Conservation (phyloP, 441 rosid genomes). For the Rhodomyrtus psidioides region DNA sequence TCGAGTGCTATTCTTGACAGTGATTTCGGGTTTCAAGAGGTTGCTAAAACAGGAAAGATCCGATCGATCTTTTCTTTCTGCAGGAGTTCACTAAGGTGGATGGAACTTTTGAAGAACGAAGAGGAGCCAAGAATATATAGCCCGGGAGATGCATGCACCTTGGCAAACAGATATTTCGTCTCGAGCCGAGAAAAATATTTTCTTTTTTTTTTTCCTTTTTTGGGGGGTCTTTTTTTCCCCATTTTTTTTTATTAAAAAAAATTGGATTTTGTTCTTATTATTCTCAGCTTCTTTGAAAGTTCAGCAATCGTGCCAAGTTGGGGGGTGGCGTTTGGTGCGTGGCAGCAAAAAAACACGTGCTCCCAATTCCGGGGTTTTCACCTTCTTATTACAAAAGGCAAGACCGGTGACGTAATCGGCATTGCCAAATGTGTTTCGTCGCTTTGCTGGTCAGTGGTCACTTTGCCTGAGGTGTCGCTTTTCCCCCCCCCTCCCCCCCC, state of each 20-base stretch:
- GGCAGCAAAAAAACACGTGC: not conserved
- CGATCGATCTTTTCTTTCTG: not conserved
- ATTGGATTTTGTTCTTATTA: not conserved
- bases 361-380: not conserved
- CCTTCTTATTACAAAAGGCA: accelerated
- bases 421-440: not conserved
- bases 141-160: not conserved
- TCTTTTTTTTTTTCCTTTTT: not conserved
- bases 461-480: too few species aligned
- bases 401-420: not conserved
- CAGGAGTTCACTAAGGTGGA: not conserved
- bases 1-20: not conserved
- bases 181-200: too few species aligned
- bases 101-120: not conserved
- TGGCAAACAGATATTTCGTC: not conserved
- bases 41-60: not conserved
- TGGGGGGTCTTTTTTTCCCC: not conserved
- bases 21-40: not conserved
- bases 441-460: not conserved
- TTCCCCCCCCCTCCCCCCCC: not conserved
- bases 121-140: not conserved
- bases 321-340: not conserved
- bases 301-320: not conserved
- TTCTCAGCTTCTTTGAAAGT: not conserved
- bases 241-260: not conserved